Evolutionary conservation across 2,329 filamentous ascomycete genomes (phyloP), one percentile per base, ranked within the genome.

Genomic region (Graphiopsis chlorocephala): DNA sequence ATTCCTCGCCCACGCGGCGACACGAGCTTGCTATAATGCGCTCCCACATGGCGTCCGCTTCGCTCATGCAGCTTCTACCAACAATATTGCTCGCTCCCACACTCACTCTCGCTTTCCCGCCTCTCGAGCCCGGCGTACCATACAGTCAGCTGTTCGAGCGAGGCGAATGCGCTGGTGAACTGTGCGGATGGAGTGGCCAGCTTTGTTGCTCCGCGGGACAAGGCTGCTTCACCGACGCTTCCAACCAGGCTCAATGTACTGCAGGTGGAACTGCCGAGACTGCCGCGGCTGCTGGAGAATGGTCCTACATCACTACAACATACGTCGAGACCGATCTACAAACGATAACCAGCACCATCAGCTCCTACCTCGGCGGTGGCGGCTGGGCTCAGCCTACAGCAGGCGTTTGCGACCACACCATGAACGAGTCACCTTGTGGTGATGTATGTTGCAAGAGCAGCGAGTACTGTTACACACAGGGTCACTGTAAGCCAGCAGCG

Each of bases 361-460:
- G 85, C 73, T 74, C 74, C n/a, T 80, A 72, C 65, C 66, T 78
- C 38, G 75, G 73, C 20, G 75, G 73, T n/a, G 74, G 71, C 35
- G 59, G 69, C 59, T 56, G 25, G 65, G 70, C 71, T 53, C 73
- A 66, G 66, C 72, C 61, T 72, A 64, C 66, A 52, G 57, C 69
- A 64, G 14, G 67, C 48, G 64, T 71, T 8, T 88, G 86, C 76
- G 79, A 80, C 58, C 76, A 77, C 56, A 77, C 80, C 2, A 68
- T 81, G 17, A 75, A 75, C 65, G 75, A 91, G 76, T 83, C 83
- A 8, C 81, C 85, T 3, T 93, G 90, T 73, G 90, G 90, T 33
- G 74, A 74, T 61, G 88, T 88, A 65, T 93, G 90, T 82, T 94
- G 90, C 76, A 85, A 86, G 26, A 84, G 80, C 66, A 86, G 85